Conservation (phyloP, 139 green algal genomes). For the Micractinium sp. region DNA sequence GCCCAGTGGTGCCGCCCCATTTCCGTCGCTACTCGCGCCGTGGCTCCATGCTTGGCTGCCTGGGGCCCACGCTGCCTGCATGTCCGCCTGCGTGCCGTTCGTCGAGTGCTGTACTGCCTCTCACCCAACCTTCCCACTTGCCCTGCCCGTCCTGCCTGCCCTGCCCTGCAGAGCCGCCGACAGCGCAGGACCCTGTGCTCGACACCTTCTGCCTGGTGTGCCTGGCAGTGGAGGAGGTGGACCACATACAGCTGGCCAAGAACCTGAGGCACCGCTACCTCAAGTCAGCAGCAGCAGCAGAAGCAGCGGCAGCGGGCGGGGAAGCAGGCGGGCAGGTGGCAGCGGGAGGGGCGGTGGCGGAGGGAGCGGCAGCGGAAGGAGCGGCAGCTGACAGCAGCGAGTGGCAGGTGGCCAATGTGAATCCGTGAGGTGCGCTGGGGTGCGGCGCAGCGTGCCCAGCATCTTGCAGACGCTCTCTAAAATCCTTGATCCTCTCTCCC, state of each 20-base stretch:
- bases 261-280: background rate
- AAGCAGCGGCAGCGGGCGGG: background rate
- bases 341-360: too few relatives aligned
- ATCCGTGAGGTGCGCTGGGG: too few relatives aligned
- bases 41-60: too few relatives aligned
- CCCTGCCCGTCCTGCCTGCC: background rate
- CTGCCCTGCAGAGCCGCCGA: slow-evolving; percentile 9
- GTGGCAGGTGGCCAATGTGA: too few relatives aligned
- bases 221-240: slow-evolving; percentile 16
- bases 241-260: slow-evolving; percentile 19
- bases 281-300: background rate
- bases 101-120: background rate
- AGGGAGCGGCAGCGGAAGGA: too few relatives aligned
- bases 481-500: too few relatives aligned
- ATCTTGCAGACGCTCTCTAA: too few relatives aligned
- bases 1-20: too few relatives aligned
- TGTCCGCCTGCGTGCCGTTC: background rate
- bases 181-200: slow-evolving; percentile 35
- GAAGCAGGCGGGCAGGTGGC: background rate
- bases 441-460: too few relatives aligned
- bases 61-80: background rate
- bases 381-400: too few relatives aligned
- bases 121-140: background rate
- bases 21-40: too few relatives aligned
- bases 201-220: slow-evolving; percentile 48